Conservation (phyloP, 805 yeast species). For the Tetrapisispora arboricola region DNA sequence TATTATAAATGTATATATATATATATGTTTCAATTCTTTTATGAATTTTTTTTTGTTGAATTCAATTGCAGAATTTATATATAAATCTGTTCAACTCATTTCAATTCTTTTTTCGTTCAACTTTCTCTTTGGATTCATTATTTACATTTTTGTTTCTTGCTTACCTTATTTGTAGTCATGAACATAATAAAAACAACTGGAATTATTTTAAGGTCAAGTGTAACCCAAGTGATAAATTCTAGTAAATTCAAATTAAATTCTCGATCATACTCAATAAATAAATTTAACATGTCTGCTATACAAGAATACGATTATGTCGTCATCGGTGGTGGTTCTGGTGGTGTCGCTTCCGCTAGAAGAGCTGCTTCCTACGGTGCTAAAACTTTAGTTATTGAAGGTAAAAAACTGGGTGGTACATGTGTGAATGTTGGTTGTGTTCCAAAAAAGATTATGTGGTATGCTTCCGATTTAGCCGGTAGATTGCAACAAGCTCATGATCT, state of each 20-base stretch:
- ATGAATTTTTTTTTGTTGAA: too few species aligned
- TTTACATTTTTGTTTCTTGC: neutral
- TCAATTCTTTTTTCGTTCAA: neutral
- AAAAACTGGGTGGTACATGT: conserved; percentile 92
- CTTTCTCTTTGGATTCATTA: neutral
- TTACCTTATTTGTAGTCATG: neutral
- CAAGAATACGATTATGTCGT: conserved; percentile 73
- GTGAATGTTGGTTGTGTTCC: conserved; percentile 99
- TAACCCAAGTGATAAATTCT: neutral
- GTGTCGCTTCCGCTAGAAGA: conserved; percentile 96
- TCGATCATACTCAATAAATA: neutral
- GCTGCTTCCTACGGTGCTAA: conserved; percentile 93
- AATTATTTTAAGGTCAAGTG: neutral
- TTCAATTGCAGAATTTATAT: neutral
- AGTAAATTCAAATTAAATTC: neutral
- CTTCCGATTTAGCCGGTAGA: conserved; percentile 77
- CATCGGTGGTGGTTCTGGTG: conserved; percentile 99
- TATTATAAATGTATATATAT: neutral
- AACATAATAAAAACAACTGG: neutral
- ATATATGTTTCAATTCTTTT: neutral
- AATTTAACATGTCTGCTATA: conserved; percentile 41
- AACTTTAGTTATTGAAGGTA: conserved; percentile 70
- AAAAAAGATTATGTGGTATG: conserved; percentile 98
- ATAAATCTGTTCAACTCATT: neutral
- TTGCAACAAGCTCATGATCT: conserved; percentile 68